Base-by-base conservation (phyloP, 805 yeast species). In the Saccharomyces cerevisiae region DNA sequence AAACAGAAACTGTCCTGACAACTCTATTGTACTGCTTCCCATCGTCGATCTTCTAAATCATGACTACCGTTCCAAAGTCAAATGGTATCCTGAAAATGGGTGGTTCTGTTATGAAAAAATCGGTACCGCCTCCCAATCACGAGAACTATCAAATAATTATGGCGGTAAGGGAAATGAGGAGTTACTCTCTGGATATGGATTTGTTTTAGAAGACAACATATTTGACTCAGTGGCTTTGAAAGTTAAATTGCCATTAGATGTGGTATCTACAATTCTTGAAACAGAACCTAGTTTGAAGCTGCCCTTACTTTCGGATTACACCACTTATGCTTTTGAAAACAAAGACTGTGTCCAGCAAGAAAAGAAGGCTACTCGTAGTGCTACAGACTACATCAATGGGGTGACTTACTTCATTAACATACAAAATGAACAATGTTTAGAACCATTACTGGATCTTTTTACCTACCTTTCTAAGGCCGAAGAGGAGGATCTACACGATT, bases 151-250 rank as follows among this genome's bases (percentile, higher is more conserved):
- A 65, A 90, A 91, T 65, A 90, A 90, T 69, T 90, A 90, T 66
- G 97, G 97, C 1, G 84, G 86, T 29, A 91, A 91, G 65, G 91
- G 96, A 1, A 90, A 90, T 63, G 96, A 89, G 60, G 97, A 90
- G 66, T 70, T 90, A 17, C 70, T 90, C 4, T 71, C 85, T 66
- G 96, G 92, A 0, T 91, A 90, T 66, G 73, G 73, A 6, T 70
- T 70, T 60, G 67, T 65, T n/a, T 53, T 85, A 2, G 71, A 75
- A 21, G 70, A 78, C 52, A 87, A 87, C 61, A 71, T 73, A 3
- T 83, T 82, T 49, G 91, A 86, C 59, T 72, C 81, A 1, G 78
- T 84, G 2, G 84, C 86, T 2, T 75, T 90, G 52, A 78, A 82
- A 49, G 73, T 89, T 47, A 82, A 80, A 59, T 67, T 85, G 3